Base-by-base conservation (phyloP, 805 yeast species). In the Candida multigemmis region DNA sequence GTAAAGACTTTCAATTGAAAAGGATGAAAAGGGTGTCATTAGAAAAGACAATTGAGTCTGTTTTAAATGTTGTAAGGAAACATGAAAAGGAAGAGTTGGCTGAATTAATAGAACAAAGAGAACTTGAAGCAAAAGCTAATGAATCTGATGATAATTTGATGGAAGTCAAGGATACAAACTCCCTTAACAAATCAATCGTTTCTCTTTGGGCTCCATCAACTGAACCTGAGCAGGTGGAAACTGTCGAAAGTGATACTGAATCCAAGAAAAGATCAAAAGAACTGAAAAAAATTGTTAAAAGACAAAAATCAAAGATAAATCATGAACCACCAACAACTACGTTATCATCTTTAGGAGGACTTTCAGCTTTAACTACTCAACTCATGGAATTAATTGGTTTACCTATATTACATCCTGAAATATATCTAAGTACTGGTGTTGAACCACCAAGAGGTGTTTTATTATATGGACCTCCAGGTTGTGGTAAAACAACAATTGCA, bases 381-480 rank as follows among this genome's bases (percentile, higher is more conserved):
- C 61, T 91, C 12, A 75, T 83, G 78, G 97, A 91, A 50, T 62
- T 86, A 20, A 80, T 91, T 1, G 96, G 94, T 1, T 64, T 89
- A 59, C 98, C 98, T 1, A 77, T 91, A 17, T 55, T 82, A 12
- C 97, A 91, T 44, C 96, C 97, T 0, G 98, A 91, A 50, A 82
- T 91, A 2, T 91, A 84, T 47, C 38, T 61, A 14, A 67, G 87
- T 6, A 79, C 94, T 0, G 97, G 97, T 14, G 87, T 87, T 9
- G 94, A 85, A 39, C 96, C 96, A 11, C 94, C 97, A 12, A 66
- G 96, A 14, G 97, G 97, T 22, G 82, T 91, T 1, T 51, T 91
- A 16, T 55, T 91, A n/a, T 94, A 87, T 51, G 98, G 98, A 0
- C 98, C 98, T 0, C 98, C 97, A 2, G 98, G 98, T 10, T 91